These are phyloP conservation scores for Ganoderma lucidum DNA, from an alignment of 1,284 basidiomycete species.

Conservation along the genomic window DNA sequence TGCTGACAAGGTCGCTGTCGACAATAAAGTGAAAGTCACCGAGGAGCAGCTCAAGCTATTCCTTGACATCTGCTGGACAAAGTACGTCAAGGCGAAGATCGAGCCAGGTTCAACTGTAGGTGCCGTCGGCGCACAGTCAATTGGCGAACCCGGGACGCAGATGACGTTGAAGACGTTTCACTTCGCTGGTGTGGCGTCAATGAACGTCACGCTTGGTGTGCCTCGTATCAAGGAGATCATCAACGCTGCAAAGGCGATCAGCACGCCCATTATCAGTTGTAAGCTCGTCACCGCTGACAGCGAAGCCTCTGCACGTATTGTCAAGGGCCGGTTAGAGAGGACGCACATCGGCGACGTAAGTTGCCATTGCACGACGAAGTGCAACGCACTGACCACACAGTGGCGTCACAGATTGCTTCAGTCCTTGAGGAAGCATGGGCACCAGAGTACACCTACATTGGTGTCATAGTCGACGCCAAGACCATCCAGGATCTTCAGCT, in stretches of 20 bases:
- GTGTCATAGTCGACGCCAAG: slow-evolving; percentile 91
- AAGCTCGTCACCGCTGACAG: slow-evolving; percentile 87
- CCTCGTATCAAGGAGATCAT: slow-evolving; percentile 99
- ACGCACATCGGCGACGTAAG: slow-evolving; percentile 93
- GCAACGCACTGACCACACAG: not conserved
- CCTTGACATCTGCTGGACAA: slow-evolving; percentile 88
- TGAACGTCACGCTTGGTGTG: slow-evolving; percentile 99
- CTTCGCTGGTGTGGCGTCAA: slow-evolving; percentile 99
- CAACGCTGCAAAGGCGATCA: slow-evolving; percentile 97
- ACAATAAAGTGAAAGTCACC: slow-evolving; percentile 93
- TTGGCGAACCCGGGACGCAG: slow-evolving; percentile 99
- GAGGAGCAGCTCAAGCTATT: slow-evolving; percentile 82
- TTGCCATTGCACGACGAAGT: slow-evolving; percentile 16
- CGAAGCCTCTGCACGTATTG: slow-evolving; percentile 94
- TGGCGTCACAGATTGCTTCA: slow-evolving; percentile 74
- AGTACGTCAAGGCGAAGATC: slow-evolving; percentile 94
- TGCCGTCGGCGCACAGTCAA: slow-evolving; percentile 98
- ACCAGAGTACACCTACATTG: slow-evolving; percentile 91
- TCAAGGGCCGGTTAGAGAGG: slow-evolving; percentile 97
- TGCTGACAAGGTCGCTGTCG: slow-evolving; percentile 75
- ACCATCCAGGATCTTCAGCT: slow-evolving; percentile 95
- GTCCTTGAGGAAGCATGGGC: slow-evolving; percentile 98
- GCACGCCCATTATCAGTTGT: slow-evolving; percentile 98
- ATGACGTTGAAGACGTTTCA: slow-evolving; percentile 99
- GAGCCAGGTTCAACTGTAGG: slow-evolving; percentile 98